Evolutionary conservation across 495 filamentous ascomycete species (phyloP).

Genomic region (Penicillium canescens): DNA sequence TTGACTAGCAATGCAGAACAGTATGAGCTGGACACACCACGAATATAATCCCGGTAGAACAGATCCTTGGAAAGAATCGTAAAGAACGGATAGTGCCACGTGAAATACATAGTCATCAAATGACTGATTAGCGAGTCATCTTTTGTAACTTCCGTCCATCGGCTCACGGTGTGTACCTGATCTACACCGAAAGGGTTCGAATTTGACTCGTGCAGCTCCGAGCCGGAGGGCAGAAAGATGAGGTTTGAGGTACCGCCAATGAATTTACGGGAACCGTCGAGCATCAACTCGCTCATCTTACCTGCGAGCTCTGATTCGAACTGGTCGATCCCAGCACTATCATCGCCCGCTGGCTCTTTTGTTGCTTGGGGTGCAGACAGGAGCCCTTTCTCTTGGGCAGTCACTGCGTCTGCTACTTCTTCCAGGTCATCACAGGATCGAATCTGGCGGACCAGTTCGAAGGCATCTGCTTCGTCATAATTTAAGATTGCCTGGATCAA

Average conservation of each 20-base stretch:
- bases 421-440: conserved; percentile 91
- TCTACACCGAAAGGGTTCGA: conserved; percentile 17
- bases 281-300: conserved; percentile 89
- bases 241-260: conserved; percentile 95
- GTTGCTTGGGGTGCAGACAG: conserved; percentile 15
- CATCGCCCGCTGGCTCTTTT: conserved; percentile 29
- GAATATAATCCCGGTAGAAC: conserved; percentile 84
- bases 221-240: conserved; percentile 69
- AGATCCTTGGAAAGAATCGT: conserved; percentile 86
- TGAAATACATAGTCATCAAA: conserved; percentile 96
- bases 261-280: conserved; percentile 89
- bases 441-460: conserved; percentile 79
- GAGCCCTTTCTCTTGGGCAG: conserved; percentile 53
- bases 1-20: conserved; percentile 92
- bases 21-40: conserved; percentile 65
- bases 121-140: conserved; percentile 79
- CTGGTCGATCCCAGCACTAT: conserved; percentile 41
- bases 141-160: conserved; percentile 85
- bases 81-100: conserved; percentile 98
- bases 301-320: conserved; percentile 87
- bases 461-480: conserved; percentile 75
- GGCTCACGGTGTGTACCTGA: conserved; percentile 56
- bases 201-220: conserved; percentile 50
- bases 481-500: conserved; percentile 92
- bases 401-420: conserved; percentile 78